phyloP scores from a whole-genome alignment of 371 early-diverging fungal species.

The Circinella minor region DNA sequence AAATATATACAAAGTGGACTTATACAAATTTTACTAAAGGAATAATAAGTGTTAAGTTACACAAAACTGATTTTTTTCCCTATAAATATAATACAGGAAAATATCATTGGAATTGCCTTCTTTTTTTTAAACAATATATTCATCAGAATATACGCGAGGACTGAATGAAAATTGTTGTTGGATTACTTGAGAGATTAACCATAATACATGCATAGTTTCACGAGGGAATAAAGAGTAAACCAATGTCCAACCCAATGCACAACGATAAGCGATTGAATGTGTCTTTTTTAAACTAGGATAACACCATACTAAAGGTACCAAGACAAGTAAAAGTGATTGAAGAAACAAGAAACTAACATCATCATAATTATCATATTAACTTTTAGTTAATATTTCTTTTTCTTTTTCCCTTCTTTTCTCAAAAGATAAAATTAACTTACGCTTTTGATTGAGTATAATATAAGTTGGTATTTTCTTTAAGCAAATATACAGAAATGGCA shows the following conservation, averaged over 20 bases:
- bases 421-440: not conserved
- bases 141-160: constrained; percentile 1
- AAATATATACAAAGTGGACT: too few species aligned
- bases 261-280: constrained; percentile 22
- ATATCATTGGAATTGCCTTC: too few species aligned
- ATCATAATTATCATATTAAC: not conserved
- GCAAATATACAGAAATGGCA: constrained; percentile 1
- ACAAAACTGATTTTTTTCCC: too few species aligned
- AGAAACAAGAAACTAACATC: constrained; percentile 23
- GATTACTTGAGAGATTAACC: constrained; percentile 5
- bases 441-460: constrained; percentile 3
- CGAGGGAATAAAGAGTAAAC: constrained; percentile 29
- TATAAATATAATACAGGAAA: too few species aligned
- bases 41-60: too few species aligned
- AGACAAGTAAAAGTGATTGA: constrained; percentile 17
- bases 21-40: too few species aligned
- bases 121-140: not conserved
- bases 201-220: constrained; percentile 18
- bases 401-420: too few species aligned
- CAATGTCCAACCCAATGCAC: constrained; percentile 25
- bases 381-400: not conserved
- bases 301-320: constrained; percentile 19
- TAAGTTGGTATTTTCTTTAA: constrained; percentile 1
- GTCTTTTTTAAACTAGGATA: constrained; percentile 2
- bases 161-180: not conserved